Base-by-base conservation (phyloP, 192 early-diverging fungal genomes). In the Gonapodya sp. region DNA sequence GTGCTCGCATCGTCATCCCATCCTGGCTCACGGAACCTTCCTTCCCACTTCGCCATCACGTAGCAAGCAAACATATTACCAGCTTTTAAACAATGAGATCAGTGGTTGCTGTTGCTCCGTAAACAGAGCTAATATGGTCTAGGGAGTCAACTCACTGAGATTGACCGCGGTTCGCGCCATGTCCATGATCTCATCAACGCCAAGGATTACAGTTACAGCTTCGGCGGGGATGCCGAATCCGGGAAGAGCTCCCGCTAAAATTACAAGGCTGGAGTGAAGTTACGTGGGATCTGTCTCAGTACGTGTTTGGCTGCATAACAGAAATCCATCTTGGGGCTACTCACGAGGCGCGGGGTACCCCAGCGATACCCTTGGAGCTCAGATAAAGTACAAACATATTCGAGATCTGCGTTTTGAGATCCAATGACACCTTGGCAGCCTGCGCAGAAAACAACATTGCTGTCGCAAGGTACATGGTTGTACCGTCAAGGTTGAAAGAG, bases 401-500 rank as follows among this genome's bases (percentile, higher is more conserved):
- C 33, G 86, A 79, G 79, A 94, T 87, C 80, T 94, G 93, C 78
- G 89, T 86, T 36, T 86, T 85, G 64, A 90, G 36, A 8, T 85
- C 36, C 81, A 91, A 87, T 34, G 80, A 33, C 18, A 91, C 78
- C 73, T 87, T 87, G 35, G 81, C 34, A 0, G 80, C 86, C 81
- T 94, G 93, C n/a, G 93, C 93, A 79, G 86, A 87, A 82, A 94
- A 94, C 36, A 94, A 83, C 30, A 87, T 79, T 0, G 93, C 93
- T 35, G 91, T 80, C 35, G 90, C 86, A n/a, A 94, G 87, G 80
- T 94, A 93, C 35, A 94, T 24, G 35, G 93, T 93, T 2, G 92
- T 92, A 0, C 93, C 93, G 80, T 94, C 93, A 78, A 94, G 83
- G 82, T 94, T 94, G 82, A 94, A 94, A 2, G 90, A 90, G 85